A percentile compares a stretch with the other conserved stretches of the same genome.
Conservation (phyloP, 1,284 basidiomycete species). For the Irpex sp. region DNA sequence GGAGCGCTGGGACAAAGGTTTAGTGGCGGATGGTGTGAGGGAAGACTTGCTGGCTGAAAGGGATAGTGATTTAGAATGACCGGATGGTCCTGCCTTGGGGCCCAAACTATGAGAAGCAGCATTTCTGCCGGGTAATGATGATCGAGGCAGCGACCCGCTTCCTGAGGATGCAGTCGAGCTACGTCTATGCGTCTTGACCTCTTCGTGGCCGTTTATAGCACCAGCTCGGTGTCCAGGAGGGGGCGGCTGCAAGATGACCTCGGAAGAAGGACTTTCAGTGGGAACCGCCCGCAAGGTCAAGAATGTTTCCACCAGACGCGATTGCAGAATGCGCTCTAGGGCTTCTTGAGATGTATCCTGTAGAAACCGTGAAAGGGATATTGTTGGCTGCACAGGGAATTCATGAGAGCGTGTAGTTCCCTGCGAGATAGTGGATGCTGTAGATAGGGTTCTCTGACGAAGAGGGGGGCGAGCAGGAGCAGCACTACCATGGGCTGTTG, state of each 20-base stretch:
- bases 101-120: not conserved
- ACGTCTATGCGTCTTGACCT: not conserved
- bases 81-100: not conserved
- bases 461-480: slow-evolving; percentile 27
- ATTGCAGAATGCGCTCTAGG: slow-evolving; percentile 62
- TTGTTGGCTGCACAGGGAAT: slow-evolving; percentile 21
- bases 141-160: slow-evolving; percentile 10
- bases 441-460: slow-evolving; percentile 46
- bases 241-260: not conserved
- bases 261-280: not conserved
- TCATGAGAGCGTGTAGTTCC: slow-evolving; percentile 6
- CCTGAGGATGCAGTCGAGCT: slow-evolving; percentile 5
- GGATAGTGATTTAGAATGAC: slow-evolving; percentile 11
- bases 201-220: not conserved
- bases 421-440: slow-evolving; percentile 31
- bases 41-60: slow-evolving; percentile 9
- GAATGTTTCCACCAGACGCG: slow-evolving; percentile 78
- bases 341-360: slow-evolving; percentile 59
- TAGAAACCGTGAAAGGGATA: slow-evolving; percentile 31
- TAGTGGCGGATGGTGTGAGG: slow-evolving; percentile 11
- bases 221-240: not conserved
- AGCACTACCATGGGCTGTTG: slow-evolving; percentile 11
- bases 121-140: slow-evolving; percentile 9
- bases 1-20: slow-evolving; percentile 5
- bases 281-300: slow-evolving; percentile 42